Conservation (phyloP, 2,329 filamentous ascomycete species). For the Erysiphe neolycopersici region DNA sequence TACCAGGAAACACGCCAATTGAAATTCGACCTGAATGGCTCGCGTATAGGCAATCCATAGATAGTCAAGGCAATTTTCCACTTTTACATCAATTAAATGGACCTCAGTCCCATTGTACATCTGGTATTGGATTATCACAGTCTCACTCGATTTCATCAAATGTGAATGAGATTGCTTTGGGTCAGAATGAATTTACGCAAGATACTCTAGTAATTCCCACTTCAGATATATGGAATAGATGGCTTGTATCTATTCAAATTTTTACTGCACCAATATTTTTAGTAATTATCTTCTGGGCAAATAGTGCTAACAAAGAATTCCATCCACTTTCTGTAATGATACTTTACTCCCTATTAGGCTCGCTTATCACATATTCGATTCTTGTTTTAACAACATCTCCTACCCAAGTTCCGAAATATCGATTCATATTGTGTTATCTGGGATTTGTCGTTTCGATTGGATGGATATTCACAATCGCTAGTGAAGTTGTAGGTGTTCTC, state of each 20-base stretch:
- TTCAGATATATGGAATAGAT: conserved; percentile 50
- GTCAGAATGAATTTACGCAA: not conserved
- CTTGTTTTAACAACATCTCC: conserved; percentile 44
- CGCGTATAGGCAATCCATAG: conserved; percentile 25
- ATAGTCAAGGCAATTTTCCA: conserved; percentile 2
- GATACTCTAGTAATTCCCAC: not conserved
- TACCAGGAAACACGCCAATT: conserved; percentile 9
- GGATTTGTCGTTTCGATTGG: conserved; percentile 80
- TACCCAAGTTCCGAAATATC: conserved; percentile 40
- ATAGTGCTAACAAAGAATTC: conserved; percentile 28
- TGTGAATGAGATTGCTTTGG: not conserved
- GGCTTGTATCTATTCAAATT: conserved; percentile 64
- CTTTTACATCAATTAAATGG: conserved; percentile 1
- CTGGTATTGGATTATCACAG: conserved; percentile 12
- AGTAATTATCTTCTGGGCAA: conserved; percentile 48
- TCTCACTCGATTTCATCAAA: conserved; percentile 6
- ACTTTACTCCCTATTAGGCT: conserved; percentile 39
- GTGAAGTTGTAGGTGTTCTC: conserved; percentile 81
- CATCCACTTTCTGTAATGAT: conserved; percentile 27
- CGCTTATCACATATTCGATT: conserved; percentile 35
- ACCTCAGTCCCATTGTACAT: conserved; percentile 9
- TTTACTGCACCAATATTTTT: conserved; percentile 74
- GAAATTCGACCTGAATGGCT: conserved; percentile 28
- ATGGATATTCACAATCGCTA: conserved; percentile 90
- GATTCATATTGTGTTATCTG: conserved; percentile 58